Evolutionary conservation across 2,329 filamentous ascomycete genomes (phyloP).

Genomic region (Fusarium torreyae): DNA sequence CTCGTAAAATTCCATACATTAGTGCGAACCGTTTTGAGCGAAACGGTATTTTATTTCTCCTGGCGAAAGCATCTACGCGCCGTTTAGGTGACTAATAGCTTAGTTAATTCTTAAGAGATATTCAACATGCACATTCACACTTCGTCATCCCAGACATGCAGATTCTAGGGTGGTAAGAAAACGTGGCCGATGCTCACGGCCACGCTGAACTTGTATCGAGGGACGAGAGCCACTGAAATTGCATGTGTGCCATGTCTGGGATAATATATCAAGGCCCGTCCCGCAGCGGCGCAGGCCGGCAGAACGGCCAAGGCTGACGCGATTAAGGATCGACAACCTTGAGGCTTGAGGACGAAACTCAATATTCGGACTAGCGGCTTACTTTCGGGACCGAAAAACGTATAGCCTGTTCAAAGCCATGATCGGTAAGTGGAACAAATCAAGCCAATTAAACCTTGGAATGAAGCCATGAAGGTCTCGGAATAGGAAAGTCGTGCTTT

Average conservation of each 20-base stretch:
- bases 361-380: neutral
- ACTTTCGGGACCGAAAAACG: neutral
- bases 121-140: too few species aligned
- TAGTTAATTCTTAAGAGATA: too few species aligned
- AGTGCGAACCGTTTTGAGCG: neutral
- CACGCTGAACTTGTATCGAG: too few species aligned
- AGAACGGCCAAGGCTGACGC: too few species aligned
- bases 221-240: neutral
- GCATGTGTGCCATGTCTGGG: too few species aligned
- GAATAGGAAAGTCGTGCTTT: constrained; percentile 3
- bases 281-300: neutral
- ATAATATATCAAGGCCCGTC: neutral
- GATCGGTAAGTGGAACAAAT: constrained; percentile 5
- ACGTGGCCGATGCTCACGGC: too few species aligned
- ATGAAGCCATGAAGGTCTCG: constrained; percentile 3
- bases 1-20: neutral
- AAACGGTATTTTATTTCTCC: neutral
- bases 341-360: neutral
- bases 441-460: neutral
- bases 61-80: neutral
- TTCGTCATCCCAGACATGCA: neutral
- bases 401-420: neutral
- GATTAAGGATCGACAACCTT: constrained; percentile 8
- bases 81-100: neutral
- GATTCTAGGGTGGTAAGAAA: too few species aligned